A percentile compares a stretch with the other conserved stretches of the same genome.
phyloP scores from a whole-genome alignment of 176 grass and related monocot species.

The Carex parvula region DNA sequence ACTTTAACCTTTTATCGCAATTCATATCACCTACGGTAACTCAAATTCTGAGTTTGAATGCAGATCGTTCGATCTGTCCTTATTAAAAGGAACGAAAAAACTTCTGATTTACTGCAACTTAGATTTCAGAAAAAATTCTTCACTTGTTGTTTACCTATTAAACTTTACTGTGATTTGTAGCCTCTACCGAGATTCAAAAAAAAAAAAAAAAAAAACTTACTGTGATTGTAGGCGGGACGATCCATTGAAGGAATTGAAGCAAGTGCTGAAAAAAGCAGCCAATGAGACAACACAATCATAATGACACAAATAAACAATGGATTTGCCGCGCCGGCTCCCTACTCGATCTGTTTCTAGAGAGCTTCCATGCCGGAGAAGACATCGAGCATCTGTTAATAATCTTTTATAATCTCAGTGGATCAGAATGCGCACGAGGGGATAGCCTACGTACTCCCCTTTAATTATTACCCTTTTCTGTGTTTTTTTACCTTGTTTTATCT shows the following conservation, averaged over 20 bases:
- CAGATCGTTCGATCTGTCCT: too few species aligned
- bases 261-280: conserved; percentile 56
- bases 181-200: too few species aligned
- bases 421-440: not conserved
- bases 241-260: conserved; percentile 46
- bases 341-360: conserved; percentile 81
- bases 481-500: too few species aligned
- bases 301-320: conserved; percentile 75
- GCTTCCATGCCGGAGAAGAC: conserved; percentile 13
- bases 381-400: conserved; percentile 21
- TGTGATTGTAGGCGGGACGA: too few species aligned
- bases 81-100: too few species aligned
- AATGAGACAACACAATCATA: conserved; percentile 66
- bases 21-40: too few species aligned
- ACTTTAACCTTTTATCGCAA: too few species aligned
- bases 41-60: too few species aligned
- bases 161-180: conserved; percentile 16
- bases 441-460: too few species aligned
- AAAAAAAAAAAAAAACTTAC: too few species aligned
- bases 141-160: not conserved
- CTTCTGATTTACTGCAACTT: too few species aligned
- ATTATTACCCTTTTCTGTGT: too few species aligned
- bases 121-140: not conserved
- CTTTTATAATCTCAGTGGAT: conserved; percentile 16
- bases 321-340: conserved; percentile 60